Evolutionary conservation across 2,329 filamentous ascomycete genomes (phyloP).

Genomic region (Botrytis cinerea): DNA sequence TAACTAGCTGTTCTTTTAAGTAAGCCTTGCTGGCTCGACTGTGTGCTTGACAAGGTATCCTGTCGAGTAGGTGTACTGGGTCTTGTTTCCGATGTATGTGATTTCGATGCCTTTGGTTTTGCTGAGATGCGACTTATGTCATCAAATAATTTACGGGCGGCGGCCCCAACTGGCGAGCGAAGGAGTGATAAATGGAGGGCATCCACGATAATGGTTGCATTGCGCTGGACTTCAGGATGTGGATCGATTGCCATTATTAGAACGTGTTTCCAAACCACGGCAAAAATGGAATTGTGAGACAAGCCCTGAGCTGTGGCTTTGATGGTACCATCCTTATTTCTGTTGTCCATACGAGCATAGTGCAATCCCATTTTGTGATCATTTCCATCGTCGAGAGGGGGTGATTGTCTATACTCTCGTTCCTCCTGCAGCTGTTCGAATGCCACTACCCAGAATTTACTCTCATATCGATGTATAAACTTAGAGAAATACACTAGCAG

Average conservation of each 20-base stretch:
- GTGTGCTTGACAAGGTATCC: slow-evolving; percentile 42
- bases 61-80: slow-evolving; percentile 41
- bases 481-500: slow-evolving; percentile 90
- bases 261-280: slow-evolving; percentile 91
- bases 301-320: slow-evolving; percentile 59
- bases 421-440: slow-evolving; percentile 90
- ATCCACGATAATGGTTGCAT: slow-evolving; percentile 83
- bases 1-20: slow-evolving; percentile 65
- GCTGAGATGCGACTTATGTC: slow-evolving; percentile 63
- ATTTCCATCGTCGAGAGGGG: slow-evolving; percentile 56
- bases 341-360: slow-evolving; percentile 57
- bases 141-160: slow-evolving; percentile 71
- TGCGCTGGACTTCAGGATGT: slow-evolving; percentile 86
- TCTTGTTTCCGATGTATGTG: slow-evolving; percentile 32
- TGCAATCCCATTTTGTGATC: slow-evolving; percentile 65
- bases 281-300: slow-evolving; percentile 87
- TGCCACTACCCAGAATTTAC: slow-evolving; percentile 86
- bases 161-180: slow-evolving; percentile 70
- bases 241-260: slow-evolving; percentile 90
- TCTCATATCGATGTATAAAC: slow-evolving; percentile 87
- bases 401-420: slow-evolving; percentile 63
- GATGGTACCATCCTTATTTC: slow-evolving; percentile 59
- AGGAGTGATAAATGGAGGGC: slow-evolving; percentile 78
- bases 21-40: slow-evolving; percentile 57
- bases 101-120: slow-evolving; percentile 47